Evolutionary conservation across 2,329 filamentous ascomycete species (phyloP), one percentile per base, ranked within the genome.

Genomic region (Purpureocillium lavendulum): DNA sequence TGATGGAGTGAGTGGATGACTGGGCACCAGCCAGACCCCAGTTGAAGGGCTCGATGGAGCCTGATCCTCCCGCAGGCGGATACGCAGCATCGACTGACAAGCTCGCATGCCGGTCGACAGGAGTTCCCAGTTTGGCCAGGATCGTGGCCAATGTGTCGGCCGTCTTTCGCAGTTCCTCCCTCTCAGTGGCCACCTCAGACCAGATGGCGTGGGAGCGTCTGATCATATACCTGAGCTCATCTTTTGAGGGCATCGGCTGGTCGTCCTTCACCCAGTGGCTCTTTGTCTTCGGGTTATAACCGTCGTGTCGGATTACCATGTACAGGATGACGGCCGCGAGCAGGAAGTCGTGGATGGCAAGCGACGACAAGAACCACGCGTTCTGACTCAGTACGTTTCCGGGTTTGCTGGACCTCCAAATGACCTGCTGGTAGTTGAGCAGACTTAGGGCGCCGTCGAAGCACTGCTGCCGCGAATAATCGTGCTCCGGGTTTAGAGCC

Each of bases 321-420:
- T 74, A 80, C 4, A 82, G 50, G 12, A 82, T 67, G 67, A 78
- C 77, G 40, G 73, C 69, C 0, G 77, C 76, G 3, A 82, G 65
- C 38, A 82, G 58, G 37, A 76, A 82, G 50, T 82, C 77, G 37
- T 80, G 75, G 38, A 75, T 67, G 10, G 71, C 68, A 4, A 82
- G 57, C 1, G 72, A 73, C 3, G 69, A 71, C 15, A 79, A 54
- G 47, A 80, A 78, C 71, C 75, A 80, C 5, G 67, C 65, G 30
- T 72, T 66, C 24, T 65, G 60, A 44, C 64, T 60, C 12, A 82
- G 56, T 18, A 73, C 60, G 6, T 71, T 71, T 1, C 75, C 75
- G 0, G 75, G 74, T 40, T 68, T 66, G 3, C 62, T 66, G 1
- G 67, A 69, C 36, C 70, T 59, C 53, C 67, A 67, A 33, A 76